Evolutionary conservation across 2,329 filamentous ascomycete species (phyloP).

Genomic region (Arthrocladium fulminans): DNA sequence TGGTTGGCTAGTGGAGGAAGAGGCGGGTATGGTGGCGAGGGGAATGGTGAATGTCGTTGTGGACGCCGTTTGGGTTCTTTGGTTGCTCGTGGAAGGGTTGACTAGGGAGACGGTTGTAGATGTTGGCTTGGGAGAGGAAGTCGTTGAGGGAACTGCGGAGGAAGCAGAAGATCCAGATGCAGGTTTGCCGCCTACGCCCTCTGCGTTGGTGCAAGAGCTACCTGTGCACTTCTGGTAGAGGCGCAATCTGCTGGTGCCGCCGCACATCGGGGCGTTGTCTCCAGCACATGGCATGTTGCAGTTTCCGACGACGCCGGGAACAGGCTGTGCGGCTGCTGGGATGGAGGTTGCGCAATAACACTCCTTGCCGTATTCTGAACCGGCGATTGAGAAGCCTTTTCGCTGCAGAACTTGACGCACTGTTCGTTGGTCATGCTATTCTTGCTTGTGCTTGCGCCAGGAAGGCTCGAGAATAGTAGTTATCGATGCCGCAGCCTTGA

Average conservation of each 20-base stretch:
- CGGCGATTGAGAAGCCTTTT: conserved; percentile 27
- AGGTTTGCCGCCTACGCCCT: conserved; percentile 3
- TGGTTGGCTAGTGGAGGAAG: neutral
- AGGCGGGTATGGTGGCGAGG: neutral
- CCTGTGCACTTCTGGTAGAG: conserved; percentile 25
- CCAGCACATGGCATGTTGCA: conserved; percentile 24
- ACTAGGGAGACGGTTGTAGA: neutral
- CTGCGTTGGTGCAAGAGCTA: conserved; percentile 16
- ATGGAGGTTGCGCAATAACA: conserved; percentile 24
- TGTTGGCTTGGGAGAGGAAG: neutral
- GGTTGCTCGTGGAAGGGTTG: neutral
- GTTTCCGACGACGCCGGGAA: conserved; percentile 23
- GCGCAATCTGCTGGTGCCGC: conserved; percentile 19
- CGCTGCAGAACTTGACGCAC: conserved; percentile 26
- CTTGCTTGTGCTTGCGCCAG: conserved; percentile 20
- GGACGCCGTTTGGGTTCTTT: neutral
- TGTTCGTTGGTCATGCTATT: conserved; percentile 23
- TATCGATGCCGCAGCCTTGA: conserved; percentile 52
- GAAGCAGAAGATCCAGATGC: conserved; percentile 7
- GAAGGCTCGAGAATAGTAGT: conserved; percentile 31
- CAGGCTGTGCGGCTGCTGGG: conserved; percentile 17
- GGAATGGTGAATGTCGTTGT: neutral
- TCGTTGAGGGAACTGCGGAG: neutral
- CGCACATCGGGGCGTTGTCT: conserved; percentile 23
- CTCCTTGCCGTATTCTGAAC: conserved; percentile 25